Base-by-base conservation (phyloP, 805 yeast species). In the Ogataea corticis region DNA sequence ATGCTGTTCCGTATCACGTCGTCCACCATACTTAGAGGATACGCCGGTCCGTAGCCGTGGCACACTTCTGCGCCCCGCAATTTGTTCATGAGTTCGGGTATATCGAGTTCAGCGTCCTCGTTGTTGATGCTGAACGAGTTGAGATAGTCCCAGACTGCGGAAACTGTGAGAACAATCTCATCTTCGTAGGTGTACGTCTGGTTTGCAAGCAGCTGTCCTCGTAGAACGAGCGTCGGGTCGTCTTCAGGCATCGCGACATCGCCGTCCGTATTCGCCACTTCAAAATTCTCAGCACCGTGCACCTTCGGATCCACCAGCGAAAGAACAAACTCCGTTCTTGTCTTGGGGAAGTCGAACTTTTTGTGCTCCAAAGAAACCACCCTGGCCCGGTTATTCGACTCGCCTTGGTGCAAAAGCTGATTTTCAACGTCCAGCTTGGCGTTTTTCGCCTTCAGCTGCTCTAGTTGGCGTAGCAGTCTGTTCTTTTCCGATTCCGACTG, bases 131-230 rank as follows among this genome's bases (percentile, higher is more conserved):
- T 78, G 18, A 73, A 66, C 47, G 71, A 69, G 51, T 74, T 66
- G 38, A 89, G 64, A 59, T 84, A 85, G 61, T 88, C 92, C 96
- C 96, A 89, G 2, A 87, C 83, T 2, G 92, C 94, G 15, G 87
- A 80, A 0, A 87, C 70, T 0, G 90, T 87, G 48, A 87, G 66
- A 34, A 86, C 70, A 56, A 76, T 75, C 25, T 67, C 63, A 11
- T 68, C 69, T 33, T 66, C 53, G 49, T 52, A 40, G 47, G 59
- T 45, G 45, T 59, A 62, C 10, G 34, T 40, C 27, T 43, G 43
- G 33, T 50, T 42, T 7, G 27, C 18, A 16, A 46, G 38, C 2
- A 44, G 41, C 1, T 34, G 19, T 9, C 57, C 56, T 17, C 36
- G 40, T 4, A 46, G n/a, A n/a, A n/a, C n/a, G n/a, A 35, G 12